These are phyloP conservation scores for Cajanus cajan DNA, from an alignment of 306 rosid genomes.

Conservation along the genomic window DNA sequence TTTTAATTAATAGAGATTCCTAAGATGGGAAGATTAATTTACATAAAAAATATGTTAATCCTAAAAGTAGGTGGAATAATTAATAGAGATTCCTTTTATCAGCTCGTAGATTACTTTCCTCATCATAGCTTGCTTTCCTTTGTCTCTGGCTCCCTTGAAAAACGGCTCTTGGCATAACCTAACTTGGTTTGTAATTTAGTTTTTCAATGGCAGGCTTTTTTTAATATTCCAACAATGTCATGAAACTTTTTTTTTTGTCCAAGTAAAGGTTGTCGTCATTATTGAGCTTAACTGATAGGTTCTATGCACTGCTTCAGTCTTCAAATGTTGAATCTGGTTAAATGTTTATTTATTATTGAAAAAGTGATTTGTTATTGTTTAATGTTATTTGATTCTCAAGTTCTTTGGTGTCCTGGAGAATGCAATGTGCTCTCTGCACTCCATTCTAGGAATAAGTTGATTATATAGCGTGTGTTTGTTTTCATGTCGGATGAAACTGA, in stretches of 20 bases:
- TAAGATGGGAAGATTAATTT: not conserved
- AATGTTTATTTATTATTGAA: not conserved
- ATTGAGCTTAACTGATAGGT: constrained; percentile 1
- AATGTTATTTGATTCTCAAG: not conserved
- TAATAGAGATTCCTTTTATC: not conserved
- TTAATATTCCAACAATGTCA: not conserved
- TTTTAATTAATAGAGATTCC: not conserved
- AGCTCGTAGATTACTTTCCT: not conserved
- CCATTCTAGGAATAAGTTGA: not conserved
- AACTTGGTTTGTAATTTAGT: not conserved
- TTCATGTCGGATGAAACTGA: too few relatives aligned
- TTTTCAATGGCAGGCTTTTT: not conserved
- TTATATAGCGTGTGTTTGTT: too few relatives aligned
- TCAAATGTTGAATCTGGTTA: not conserved
- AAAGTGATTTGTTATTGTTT: not conserved
- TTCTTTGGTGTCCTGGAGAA: not conserved
- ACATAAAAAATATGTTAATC: not conserved
- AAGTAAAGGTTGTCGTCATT: not conserved
- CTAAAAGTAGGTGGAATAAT: not conserved
- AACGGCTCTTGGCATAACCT: not conserved
- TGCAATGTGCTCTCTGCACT: not conserved
- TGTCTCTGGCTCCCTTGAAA: not conserved
- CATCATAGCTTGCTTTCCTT: not conserved
- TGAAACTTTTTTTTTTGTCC: not conserved
- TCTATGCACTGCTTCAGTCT: not conserved